Conservation (phyloP, 495 filamentous ascomycete genomes). For the Ascobolus immersus region DNA sequence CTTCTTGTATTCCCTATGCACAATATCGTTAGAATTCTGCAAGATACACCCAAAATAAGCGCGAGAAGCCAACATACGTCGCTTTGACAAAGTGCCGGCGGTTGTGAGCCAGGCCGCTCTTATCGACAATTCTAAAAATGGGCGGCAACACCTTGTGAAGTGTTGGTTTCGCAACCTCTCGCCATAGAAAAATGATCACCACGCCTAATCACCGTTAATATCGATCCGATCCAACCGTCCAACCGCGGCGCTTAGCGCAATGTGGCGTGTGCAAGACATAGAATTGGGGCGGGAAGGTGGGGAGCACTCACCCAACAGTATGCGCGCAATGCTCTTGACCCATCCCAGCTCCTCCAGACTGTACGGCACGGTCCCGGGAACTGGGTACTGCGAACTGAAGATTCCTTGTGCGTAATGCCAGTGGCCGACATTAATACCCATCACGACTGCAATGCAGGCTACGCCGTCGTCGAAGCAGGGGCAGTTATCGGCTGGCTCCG, state of each 20-base stretch:
- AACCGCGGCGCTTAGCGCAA: too few relatives aligned
- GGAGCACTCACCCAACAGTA: constrained; percentile 29
- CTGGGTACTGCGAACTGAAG: constrained; percentile 30
- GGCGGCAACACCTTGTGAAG: constrained; percentile 56
- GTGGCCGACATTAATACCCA: constrained; percentile 50
- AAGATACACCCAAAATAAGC: neutral
- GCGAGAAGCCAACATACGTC: constrained; percentile 27
- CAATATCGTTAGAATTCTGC: too few relatives aligned
- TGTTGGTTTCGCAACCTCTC: constrained; percentile 61
- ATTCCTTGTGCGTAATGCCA: constrained; percentile 47
- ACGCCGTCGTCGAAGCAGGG: constrained; percentile 96
- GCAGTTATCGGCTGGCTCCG: constrained; percentile 87
- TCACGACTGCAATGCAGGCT: constrained; percentile 66
- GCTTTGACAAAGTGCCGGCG: constrained; percentile 74
- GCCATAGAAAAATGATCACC: constrained; percentile 61
- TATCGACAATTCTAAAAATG: constrained; percentile 64
- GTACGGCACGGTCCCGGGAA: constrained; percentile 39
- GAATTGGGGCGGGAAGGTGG: too few relatives aligned
- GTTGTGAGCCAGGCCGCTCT: constrained; percentile 48
- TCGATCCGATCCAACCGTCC: neutral
- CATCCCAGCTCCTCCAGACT: constrained; percentile 35
- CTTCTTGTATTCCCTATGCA: constrained; percentile 46
- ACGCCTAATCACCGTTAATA: constrained; percentile 31
- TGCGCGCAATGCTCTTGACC: constrained; percentile 31
- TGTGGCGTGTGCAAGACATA: too few relatives aligned